A percentile compares a stretch with the other conserved stretches of the same genome.
These are phyloP conservation scores for Neocatenulostroma microsporum DNA, from an alignment of 2,329 filamentous ascomycete genomes.

Conservation along the genomic window DNA sequence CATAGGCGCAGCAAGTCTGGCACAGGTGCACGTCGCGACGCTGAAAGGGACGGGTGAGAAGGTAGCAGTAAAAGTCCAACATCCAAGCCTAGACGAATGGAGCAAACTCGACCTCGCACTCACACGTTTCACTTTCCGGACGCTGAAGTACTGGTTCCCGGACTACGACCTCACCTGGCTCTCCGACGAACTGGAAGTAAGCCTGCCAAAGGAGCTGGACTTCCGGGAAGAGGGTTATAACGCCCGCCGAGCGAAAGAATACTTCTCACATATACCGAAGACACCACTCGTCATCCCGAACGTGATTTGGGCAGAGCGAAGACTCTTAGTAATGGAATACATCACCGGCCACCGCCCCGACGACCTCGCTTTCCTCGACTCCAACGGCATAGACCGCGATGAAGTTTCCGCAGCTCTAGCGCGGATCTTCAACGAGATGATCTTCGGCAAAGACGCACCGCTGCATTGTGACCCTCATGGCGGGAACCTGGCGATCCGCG, in stretches of 20 bases:
- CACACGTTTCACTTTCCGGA: conserved; percentile 82
- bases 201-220: conserved; percentile 83
- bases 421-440: conserved; percentile 98
- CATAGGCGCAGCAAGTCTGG: conserved; percentile 86
- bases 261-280: conserved; percentile 67
- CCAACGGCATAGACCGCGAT: conserved; percentile 81
- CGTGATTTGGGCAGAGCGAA: conserved; percentile 79
- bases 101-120: conserved; percentile 77
- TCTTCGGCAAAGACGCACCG: conserved; percentile 81
- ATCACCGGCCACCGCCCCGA: conserved; percentile 80
- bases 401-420: conserved; percentile 89
- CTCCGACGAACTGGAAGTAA: conserved; percentile 84
- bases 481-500: conserved; percentile 86
- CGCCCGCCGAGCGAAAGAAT: conserved; percentile 66
- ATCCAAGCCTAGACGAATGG: conserved; percentile 84
- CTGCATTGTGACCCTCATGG: conserved; percentile 96
- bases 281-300: conserved; percentile 82
- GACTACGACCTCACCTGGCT: conserved; percentile 98
- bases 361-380: conserved; percentile 78
- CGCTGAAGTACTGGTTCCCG: conserved; percentile 86
- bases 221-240: conserved; percentile 82
- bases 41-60: conserved; percentile 73
- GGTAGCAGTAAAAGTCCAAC: conserved; percentile 95
- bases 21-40: conserved; percentile 85
- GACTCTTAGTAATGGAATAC: conserved; percentile 93